phyloP scores from a whole-genome alignment of 495 filamentous ascomycete species.

The Xylaria cubensis region DNA sequence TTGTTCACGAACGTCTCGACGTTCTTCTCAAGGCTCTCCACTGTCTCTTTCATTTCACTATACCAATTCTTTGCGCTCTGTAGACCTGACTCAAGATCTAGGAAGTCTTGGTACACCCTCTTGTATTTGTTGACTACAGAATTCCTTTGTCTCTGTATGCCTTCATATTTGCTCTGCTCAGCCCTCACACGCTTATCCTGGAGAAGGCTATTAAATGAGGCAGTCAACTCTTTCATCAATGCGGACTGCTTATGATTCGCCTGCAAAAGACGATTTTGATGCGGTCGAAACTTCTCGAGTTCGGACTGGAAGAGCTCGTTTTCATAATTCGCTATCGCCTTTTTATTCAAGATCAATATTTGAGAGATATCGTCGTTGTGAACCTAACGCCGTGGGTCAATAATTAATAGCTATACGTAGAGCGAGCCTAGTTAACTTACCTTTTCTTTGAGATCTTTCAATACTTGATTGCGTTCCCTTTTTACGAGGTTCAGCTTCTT shows the following conservation, averaged over 20 bases:
- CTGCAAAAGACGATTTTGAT: conserved; percentile 88
- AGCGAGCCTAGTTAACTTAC: conserved; percentile 53
- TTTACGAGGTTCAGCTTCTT: conserved; percentile 93
- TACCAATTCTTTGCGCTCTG: conserved; percentile 91
- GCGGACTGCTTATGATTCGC: conserved; percentile 93
- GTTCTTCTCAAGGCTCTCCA: conserved; percentile 94
- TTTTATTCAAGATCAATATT: conserved; percentile 96
- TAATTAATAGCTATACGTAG: background rate
- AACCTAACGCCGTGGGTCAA: conserved; percentile 60
- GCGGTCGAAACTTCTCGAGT: conserved; percentile 93
- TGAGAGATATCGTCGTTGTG: conserved; percentile 97
- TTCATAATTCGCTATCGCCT: conserved; percentile 87
- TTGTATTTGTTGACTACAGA: conserved; percentile 87
- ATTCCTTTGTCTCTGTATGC: conserved; percentile 80
- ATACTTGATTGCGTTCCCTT: conserved; percentile 83
- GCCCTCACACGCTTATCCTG: conserved; percentile 93
- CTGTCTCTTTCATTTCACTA: conserved; percentile 92
- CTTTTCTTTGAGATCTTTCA: conserved; percentile 98
- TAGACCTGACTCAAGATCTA: conserved; percentile 86
- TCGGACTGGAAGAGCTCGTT: conserved; percentile 89
- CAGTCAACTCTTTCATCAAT: conserved; percentile 93
- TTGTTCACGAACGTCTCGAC: conserved; percentile 97
- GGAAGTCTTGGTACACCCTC: conserved; percentile 89
- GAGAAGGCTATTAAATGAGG: conserved; percentile 83
- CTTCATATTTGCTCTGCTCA: conserved; percentile 94